Percentiles rank a stretch among this genome's conserved stretches.
Evolutionary conservation across 768 basidiomycete genomes (phyloP).

Genomic region (Amanita phalloides): DNA sequence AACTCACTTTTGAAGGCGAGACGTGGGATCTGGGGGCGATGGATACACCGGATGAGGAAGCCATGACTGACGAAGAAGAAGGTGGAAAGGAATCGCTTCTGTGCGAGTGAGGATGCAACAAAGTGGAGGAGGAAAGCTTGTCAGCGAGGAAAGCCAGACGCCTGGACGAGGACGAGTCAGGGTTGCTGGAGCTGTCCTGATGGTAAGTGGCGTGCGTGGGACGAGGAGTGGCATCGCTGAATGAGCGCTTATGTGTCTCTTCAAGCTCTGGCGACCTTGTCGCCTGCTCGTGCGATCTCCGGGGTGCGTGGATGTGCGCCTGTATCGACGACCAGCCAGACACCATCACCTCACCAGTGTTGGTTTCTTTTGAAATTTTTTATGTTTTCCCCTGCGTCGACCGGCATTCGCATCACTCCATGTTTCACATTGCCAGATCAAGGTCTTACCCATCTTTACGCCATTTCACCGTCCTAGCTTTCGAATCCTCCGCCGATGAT

Average conservation of each 20-base stretch:
- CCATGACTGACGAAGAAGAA: constrained; percentile 20
- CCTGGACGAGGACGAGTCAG: constrained; percentile 1
- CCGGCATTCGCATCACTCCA: background rate
- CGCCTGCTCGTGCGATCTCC: constrained; percentile 30
- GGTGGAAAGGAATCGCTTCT: constrained; percentile 28
- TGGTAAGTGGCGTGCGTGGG: constrained; percentile 25
- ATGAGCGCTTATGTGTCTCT: constrained; percentile 28
- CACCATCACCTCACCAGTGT: background rate
- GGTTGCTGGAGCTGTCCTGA: constrained; percentile 14
- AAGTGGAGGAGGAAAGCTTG: constrained; percentile 29
- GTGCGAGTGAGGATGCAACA: constrained; percentile 20
- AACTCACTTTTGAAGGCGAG: constrained; percentile 40
- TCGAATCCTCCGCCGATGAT: constrained; percentile 92
- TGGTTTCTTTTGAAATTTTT: background rate
- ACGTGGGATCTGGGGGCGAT: constrained; percentile 28
- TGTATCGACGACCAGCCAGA: constrained; percentile 6
- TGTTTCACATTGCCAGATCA: background rate
- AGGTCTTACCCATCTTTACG: background rate
- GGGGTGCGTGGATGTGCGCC: constrained; percentile 17
- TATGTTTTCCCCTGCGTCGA: background rate
- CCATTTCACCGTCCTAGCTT: constrained; percentile 54
- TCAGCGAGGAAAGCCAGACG: constrained; percentile 32
- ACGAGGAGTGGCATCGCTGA: constrained; percentile 39
- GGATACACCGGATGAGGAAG: constrained; percentile 22
- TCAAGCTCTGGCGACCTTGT: constrained; percentile 23